Conservation (phyloP, 2,329 filamentous ascomycete genomes). For the Orbilia javanica region DNA sequence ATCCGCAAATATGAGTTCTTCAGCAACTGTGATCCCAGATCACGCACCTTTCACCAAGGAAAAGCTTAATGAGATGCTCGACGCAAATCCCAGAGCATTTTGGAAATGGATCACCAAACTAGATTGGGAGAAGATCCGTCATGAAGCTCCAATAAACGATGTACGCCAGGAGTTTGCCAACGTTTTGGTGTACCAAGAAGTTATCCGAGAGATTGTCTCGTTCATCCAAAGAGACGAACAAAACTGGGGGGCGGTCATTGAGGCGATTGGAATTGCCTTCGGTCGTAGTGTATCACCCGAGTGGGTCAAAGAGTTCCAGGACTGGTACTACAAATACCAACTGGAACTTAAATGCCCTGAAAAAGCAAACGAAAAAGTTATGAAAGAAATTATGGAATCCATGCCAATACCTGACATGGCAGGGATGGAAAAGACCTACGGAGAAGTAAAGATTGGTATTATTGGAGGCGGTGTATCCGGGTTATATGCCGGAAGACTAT, state of each 20-base stretch:
- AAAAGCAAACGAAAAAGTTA: not conserved
- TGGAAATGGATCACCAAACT: slow-evolving; percentile 14
- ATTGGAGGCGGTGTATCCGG: slow-evolving; percentile 65
- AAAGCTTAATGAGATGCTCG: not conserved
- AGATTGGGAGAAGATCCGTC: slow-evolving; percentile 11
- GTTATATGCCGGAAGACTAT: slow-evolving; percentile 64
- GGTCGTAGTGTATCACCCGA: not conserved
- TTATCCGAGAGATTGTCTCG: not conserved
- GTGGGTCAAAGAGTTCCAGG: not conserved
- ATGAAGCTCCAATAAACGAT: not conserved
- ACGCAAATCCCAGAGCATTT: not conserved
- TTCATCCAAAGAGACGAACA: not conserved
- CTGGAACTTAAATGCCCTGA: not conserved
- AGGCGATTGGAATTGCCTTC: slow-evolving; percentile 5
- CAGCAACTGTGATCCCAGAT: not conserved
- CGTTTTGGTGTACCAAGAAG: slow-evolving; percentile 15
- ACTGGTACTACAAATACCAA: not conserved
- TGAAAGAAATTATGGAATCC: not conserved
- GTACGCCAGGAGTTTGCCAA: slow-evolving; percentile 27
- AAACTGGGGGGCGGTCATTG: not conserved
- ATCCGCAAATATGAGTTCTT: not conserved
- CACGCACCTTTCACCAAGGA: not conserved
- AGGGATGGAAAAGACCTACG: not conserved
- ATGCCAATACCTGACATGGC: slow-evolving; percentile 17
- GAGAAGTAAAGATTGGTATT: slow-evolving; percentile 63